These are phyloP conservation scores for Chiua sp. DNA, from an alignment of 1,284 basidiomycete genomes.

Conservation along the genomic window DNA sequence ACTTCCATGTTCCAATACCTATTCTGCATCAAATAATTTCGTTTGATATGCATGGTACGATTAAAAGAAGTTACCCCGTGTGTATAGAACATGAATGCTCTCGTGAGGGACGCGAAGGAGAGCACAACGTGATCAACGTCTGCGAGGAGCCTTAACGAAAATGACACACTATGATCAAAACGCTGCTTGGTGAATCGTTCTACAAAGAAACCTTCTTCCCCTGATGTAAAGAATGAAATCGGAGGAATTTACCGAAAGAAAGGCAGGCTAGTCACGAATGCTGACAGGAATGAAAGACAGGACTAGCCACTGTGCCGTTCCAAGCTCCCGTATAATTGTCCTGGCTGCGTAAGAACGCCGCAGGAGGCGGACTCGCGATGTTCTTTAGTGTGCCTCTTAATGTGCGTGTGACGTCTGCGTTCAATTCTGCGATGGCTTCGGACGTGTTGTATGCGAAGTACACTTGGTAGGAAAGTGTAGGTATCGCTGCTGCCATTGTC, in stretches of 20 bases:
- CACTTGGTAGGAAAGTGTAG: slow-evolving; percentile 63
- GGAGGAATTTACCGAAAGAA: slow-evolving; percentile 53
- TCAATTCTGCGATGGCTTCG: slow-evolving; percentile 56
- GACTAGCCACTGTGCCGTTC: slow-evolving; percentile 19
- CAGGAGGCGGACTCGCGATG: slow-evolving; percentile 57
- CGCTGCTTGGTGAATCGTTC: slow-evolving; percentile 61
- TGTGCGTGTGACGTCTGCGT: slow-evolving; percentile 57
- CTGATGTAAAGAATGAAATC: slow-evolving; percentile 58
- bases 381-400: slow-evolving; percentile 59
- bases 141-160: not conserved
- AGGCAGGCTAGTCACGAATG: not conserved
- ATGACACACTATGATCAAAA: slow-evolving; percentile 62
- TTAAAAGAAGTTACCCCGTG: slow-evolving; percentile 36
- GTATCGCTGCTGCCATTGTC: slow-evolving; percentile 46
- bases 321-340: slow-evolving; percentile 59
- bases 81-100: slow-evolving; percentile 64
- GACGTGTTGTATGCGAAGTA: slow-evolving; percentile 60
- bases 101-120: not conserved
- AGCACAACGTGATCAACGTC: not conserved
- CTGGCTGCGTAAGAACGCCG: slow-evolving; percentile 52
- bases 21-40: slow-evolving; percentile 45
- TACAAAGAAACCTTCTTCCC: slow-evolving; percentile 72
- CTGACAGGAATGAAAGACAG: not conserved
- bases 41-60: not conserved
- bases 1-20: slow-evolving; percentile 54